Percentiles rank a stretch among this genome's conserved stretches.
These are phyloP conservation scores for Saccharum hybrid DNA, from an alignment of 202 grass and related monocot species.

Conservation along the genomic window DNA sequence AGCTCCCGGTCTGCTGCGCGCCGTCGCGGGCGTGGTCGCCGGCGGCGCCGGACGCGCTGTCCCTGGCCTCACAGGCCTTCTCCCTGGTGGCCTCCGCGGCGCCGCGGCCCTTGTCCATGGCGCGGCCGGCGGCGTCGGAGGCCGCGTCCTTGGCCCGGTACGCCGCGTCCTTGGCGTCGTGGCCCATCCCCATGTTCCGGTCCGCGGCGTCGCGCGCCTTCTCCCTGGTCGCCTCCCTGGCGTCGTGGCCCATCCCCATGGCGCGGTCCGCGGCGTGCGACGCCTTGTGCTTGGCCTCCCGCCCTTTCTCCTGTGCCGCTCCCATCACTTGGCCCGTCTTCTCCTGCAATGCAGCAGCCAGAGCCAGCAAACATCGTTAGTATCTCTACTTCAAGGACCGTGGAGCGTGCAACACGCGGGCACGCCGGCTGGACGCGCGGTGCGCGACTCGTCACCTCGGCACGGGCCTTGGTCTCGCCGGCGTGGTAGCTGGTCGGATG, in stretches of 20 bases:
- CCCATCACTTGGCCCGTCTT: conserved; percentile 55
- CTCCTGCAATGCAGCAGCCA: conserved; percentile 48
- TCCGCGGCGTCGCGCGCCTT: too few species aligned
- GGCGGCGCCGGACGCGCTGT: background rate
- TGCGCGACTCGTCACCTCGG: conserved; percentile 38
- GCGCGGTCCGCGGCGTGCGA: conserved; percentile 41
- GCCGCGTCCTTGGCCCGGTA: conserved; percentile 43
- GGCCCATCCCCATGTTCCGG: conserved; percentile 42
- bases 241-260: conserved; percentile 43
- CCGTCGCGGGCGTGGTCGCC: conserved; percentile 28
- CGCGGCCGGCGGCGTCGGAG: conserved; percentile 23
- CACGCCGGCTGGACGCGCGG: background rate
- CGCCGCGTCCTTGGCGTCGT: conserved; percentile 49
- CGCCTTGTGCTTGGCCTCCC: conserved; percentile 48
- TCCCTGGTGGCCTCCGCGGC: conserved; percentile 44
- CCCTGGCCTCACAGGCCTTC: conserved; percentile 44
- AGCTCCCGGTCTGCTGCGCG: conserved; percentile 50
- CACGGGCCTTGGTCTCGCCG: conserved; percentile 63
- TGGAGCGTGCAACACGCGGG: background rate
- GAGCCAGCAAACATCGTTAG: background rate
- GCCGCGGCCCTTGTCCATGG: conserved; percentile 38
- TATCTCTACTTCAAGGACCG: background rate
- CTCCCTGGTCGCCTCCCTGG: too few species aligned
- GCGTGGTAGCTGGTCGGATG: conserved; percentile 49
- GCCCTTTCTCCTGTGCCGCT: conserved; percentile 49